Conservation (phyloP, 257 asterid species). For the Penstemon newberryi region DNA sequence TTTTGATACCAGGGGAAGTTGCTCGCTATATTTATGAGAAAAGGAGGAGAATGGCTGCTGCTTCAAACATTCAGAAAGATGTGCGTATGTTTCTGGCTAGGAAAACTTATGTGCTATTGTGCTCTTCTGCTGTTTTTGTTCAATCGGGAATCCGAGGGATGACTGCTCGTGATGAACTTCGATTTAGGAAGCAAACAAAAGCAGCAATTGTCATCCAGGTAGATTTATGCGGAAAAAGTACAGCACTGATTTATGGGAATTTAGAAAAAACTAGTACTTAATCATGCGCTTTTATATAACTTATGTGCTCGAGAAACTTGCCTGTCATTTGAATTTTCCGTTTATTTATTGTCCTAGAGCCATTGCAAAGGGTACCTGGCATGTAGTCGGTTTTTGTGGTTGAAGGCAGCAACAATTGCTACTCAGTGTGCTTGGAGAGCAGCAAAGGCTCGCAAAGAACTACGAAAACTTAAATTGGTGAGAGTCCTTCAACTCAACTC, state of each 20-base stretch:
- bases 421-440: slow-evolving; percentile 69
- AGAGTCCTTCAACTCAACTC: slow-evolving; percentile 28
- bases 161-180: slow-evolving; percentile 65
- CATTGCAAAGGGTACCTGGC: slow-evolving; percentile 48
- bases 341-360: slow-evolving; percentile 38
- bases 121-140: slow-evolving; percentile 54
- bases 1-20: slow-evolving; percentile 49
- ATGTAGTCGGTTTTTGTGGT: slow-evolving; percentile 39
- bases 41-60: slow-evolving; percentile 65
- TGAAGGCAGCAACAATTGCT: slow-evolving; percentile 52
- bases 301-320: slow-evolving; percentile 1
- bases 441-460: slow-evolving; percentile 51
- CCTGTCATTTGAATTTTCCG: slow-evolving; percentile 1
- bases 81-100: slow-evolving; percentile 56
- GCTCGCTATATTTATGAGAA: slow-evolving; percentile 54
- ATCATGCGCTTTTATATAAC: not conserved
- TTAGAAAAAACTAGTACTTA: slow-evolving; percentile 1
- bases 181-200: slow-evolving; percentile 39
- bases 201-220: slow-evolving; percentile 76
- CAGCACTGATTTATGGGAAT: not conserved
- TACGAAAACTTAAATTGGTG: slow-evolving; percentile 64
- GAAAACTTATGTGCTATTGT: slow-evolving; percentile 41
- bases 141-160: slow-evolving; percentile 72
- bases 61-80: slow-evolving; percentile 66
- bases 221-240: slow-evolving; percentile 12